A percentile compares a stretch with the other conserved stretches of the same genome.
These are phyloP conservation scores for Sarocladiaceae sp. DNA, from an alignment of 2,329 filamentous ascomycete species.

Conservation along the genomic window DNA sequence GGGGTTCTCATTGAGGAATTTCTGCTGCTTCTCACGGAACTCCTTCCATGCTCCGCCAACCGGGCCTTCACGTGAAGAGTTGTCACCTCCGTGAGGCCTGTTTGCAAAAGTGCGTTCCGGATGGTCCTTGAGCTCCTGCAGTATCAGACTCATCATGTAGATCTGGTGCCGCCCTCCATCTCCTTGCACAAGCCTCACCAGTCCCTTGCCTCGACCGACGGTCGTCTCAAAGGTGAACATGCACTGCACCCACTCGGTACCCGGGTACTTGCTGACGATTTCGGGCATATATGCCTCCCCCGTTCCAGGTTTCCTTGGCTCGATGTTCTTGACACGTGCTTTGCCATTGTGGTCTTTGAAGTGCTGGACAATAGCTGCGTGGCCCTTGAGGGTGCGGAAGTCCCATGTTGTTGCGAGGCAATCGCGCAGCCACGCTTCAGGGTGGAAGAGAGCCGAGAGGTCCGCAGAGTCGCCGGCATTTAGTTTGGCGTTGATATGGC, in stretches of 20 bases:
- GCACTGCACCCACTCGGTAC: constrained; percentile 10
- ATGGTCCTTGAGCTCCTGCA: constrained; percentile 17
- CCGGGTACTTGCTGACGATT: constrained; percentile 9
- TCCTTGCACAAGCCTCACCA: constrained; percentile 16
- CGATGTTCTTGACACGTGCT: constrained; percentile 1
- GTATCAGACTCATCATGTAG: constrained; percentile 19
- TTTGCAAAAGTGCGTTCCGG: constrained; percentile 10
- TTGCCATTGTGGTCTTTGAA: constrained; percentile 2
- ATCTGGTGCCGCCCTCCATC: constrained; percentile 16
- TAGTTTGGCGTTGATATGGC: not conserved
- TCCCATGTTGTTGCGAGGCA: constrained; percentile 22
- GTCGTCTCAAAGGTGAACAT: constrained; percentile 12
- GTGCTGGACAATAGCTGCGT: constrained; percentile 12
- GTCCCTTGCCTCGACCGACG: constrained; percentile 15
- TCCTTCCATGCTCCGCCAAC: constrained; percentile 18
- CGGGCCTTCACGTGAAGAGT: constrained; percentile 24
- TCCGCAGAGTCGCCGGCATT: constrained; percentile 2
- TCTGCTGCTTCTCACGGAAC: constrained; percentile 16
- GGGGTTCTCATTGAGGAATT: constrained; percentile 25
- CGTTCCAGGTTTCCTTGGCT: not conserved
- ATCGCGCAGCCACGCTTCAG: constrained; percentile 23
- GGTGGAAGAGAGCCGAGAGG: constrained; percentile 16
- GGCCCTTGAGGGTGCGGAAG: constrained; percentile 19
- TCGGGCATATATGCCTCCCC: constrained; percentile 4
- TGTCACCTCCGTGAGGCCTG: constrained; percentile 11